phyloP scores from a whole-genome alignment of 1,139 yeast species.

The Geotrichum armillariae region DNA sequence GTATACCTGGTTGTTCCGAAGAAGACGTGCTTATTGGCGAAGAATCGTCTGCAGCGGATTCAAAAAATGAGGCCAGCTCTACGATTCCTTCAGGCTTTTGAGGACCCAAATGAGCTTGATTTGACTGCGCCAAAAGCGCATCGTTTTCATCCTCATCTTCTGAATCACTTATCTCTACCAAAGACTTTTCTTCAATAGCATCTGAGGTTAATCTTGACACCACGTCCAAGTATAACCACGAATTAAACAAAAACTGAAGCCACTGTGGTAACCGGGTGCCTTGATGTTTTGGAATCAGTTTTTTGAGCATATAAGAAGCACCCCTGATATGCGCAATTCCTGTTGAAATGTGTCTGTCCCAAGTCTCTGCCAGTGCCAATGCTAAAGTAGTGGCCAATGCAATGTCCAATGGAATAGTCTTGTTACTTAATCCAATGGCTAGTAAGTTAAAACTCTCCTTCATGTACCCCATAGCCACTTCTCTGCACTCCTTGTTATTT shows the following conservation, averaged over 20 bases:
- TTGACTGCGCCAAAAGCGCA: slow-evolving; percentile 1
- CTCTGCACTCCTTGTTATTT: slow-evolving; percentile 46
- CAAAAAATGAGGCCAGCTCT: slow-evolving; percentile 19
- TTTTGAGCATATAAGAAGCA: slow-evolving; percentile 58
- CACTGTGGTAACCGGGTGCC: slow-evolving; percentile 30
- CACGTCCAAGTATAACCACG: slow-evolving; percentile 67
- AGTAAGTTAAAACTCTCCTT: slow-evolving; percentile 57
- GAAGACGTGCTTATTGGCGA: slow-evolving; percentile 11
- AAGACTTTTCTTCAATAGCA: slow-evolving; percentile 41
- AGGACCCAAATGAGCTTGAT: slow-evolving; percentile 1
- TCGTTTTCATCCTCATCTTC: slow-evolving; percentile 26
- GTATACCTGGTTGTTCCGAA: neutral
- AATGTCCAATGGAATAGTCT: slow-evolving; percentile 58
- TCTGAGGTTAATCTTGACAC: slow-evolving; percentile 63
- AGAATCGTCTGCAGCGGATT: slow-evolving; percentile 6
- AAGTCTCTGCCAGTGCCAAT: slow-evolving; percentile 63
- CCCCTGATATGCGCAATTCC: slow-evolving; percentile 70
- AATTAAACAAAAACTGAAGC: slow-evolving; percentile 57
- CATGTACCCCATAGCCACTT: slow-evolving; percentile 59
- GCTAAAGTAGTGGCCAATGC: slow-evolving; percentile 65
- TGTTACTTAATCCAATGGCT: slow-evolving; percentile 54
- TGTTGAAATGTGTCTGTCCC: slow-evolving; percentile 66
- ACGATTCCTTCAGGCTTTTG: slow-evolving; percentile 12
- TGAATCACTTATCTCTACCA: slow-evolving; percentile 24
- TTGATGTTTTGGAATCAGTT: slow-evolving; percentile 25